phyloP scores from a whole-genome alignment of 257 asterid genomes.

The Nicotiana paniculata region DNA sequence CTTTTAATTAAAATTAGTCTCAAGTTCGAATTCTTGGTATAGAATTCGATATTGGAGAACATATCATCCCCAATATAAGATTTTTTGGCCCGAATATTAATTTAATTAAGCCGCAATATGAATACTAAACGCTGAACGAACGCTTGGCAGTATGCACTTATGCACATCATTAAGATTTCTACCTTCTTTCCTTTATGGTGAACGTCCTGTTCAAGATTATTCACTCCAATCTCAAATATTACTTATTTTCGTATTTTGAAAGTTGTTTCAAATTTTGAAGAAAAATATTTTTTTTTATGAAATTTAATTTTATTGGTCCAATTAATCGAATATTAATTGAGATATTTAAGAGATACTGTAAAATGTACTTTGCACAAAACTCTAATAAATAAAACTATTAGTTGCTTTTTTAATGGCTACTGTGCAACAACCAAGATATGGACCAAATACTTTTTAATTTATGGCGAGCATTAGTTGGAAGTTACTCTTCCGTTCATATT shows the following conservation, averaged over 20 bases:
- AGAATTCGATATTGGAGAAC: accelerated
- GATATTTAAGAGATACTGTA: not conserved
- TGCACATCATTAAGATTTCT: not conserved
- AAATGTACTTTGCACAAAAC: not conserved
- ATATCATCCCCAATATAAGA: too few species aligned
- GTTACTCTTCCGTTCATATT: too few species aligned
- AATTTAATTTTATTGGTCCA: not conserved
- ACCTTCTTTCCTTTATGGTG: not conserved
- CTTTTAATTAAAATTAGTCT: too few species aligned
- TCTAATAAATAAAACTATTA: not conserved
- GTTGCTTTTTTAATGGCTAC: too few species aligned
- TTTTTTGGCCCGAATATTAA: too few species aligned
- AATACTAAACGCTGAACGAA: not conserved
- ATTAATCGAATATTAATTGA: not conserved
- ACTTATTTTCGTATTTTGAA: not conserved
- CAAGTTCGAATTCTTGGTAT: too few species aligned
- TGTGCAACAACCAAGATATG: not conserved
- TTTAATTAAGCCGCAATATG: too few species aligned
- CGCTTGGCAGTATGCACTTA: slow-evolving; percentile 1
- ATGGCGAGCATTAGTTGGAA: not conserved
- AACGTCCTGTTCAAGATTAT: not conserved
- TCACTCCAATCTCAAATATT: not conserved
- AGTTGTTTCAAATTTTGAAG: not conserved
- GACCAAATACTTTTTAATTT: not conserved
- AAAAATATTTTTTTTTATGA: not conserved